These are phyloP conservation scores for Hermanozyma aechmeae DNA, from an alignment of 805 yeast species.

Conservation along the genomic window DNA sequence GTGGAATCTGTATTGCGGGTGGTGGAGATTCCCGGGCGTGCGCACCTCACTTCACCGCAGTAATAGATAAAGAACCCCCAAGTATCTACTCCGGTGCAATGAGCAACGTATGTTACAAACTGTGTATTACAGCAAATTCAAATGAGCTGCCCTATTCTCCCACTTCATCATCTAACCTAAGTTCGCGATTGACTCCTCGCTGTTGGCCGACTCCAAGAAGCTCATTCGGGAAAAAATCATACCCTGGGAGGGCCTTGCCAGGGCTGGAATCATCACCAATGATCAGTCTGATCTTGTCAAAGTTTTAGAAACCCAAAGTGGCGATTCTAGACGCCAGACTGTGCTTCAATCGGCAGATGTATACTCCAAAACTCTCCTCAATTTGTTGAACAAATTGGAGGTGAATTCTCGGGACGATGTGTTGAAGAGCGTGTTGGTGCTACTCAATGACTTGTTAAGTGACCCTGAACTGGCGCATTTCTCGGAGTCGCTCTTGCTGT, in stretches of 20 bases:
- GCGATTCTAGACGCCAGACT: conserved; percentile 32
- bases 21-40: no score
- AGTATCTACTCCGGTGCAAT: no score
- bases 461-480: conserved; percentile 27
- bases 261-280: conserved; percentile 58
- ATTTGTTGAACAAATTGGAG: conserved; percentile 40
- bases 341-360: conserved; percentile 35
- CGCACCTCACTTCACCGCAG: no score
- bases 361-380: conserved; percentile 47
- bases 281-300: conserved; percentile 60
- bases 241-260: conserved; percentile 87
- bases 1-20: no score
- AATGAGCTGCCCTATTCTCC: no score
- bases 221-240: conserved; percentile 71
- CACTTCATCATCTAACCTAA: no score
- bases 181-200: conserved; percentile 53
- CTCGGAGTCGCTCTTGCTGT: conserved; percentile 29
- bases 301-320: conserved; percentile 40
- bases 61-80: no score
- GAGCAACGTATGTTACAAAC: no score
- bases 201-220: conserved; percentile 53
- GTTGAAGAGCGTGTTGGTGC: conserved; percentile 52
- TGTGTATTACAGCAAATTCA: no score
- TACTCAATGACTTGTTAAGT: conserved; percentile 47
- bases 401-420: conserved; percentile 49